Conservation (phyloP, 805 yeast species). For the Sporopachydermia quercuum region DNA sequence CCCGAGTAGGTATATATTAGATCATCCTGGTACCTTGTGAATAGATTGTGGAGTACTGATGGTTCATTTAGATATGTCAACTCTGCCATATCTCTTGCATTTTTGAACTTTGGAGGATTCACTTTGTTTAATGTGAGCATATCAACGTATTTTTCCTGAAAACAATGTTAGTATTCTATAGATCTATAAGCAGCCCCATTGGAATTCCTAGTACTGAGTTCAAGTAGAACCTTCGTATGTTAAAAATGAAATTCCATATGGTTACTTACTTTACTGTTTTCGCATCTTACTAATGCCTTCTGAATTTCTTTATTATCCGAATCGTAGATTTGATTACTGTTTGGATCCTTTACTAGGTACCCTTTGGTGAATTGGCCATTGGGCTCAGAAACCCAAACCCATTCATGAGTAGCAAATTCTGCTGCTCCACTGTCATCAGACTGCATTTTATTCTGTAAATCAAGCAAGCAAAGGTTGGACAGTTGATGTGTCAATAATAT, state of each 20-base stretch:
- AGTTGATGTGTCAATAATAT: too few relatives aligned
- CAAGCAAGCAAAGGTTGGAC: too few relatives aligned
- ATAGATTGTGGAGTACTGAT: slow-evolving; percentile 76
- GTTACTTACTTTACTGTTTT: slow-evolving; percentile 21
- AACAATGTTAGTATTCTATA: slow-evolving; percentile 12
- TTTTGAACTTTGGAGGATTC: slow-evolving; percentile 83
- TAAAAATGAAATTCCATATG: slow-evolving; percentile 2
- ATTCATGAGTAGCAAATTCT: slow-evolving; percentile 29
- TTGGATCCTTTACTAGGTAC: slow-evolving; percentile 26
- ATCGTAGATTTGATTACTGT: neutral
- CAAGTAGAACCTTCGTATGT: neutral
- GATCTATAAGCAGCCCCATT: too few relatives aligned
- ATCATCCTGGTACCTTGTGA: slow-evolving; percentile 62
- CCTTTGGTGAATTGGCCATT: slow-evolving; percentile 46
- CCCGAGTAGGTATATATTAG: slow-evolving; percentile 90
- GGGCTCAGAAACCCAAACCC: slow-evolving; percentile 73
- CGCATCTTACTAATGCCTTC: slow-evolving; percentile 24
- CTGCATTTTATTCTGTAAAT: too few relatives aligned
- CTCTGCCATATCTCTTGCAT: slow-evolving; percentile 90
- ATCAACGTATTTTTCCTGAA: slow-evolving; percentile 24
- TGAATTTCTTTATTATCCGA: slow-evolving; percentile 22
- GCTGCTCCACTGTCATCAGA: slow-evolving; percentile 1
- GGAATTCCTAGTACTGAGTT: too few relatives aligned
- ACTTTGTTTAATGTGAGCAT: slow-evolving; percentile 41
- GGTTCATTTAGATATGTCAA: slow-evolving; percentile 90